phyloP scores from a whole-genome alignment of 148 eudicot genomes.

The Polygonum maritimum region DNA sequence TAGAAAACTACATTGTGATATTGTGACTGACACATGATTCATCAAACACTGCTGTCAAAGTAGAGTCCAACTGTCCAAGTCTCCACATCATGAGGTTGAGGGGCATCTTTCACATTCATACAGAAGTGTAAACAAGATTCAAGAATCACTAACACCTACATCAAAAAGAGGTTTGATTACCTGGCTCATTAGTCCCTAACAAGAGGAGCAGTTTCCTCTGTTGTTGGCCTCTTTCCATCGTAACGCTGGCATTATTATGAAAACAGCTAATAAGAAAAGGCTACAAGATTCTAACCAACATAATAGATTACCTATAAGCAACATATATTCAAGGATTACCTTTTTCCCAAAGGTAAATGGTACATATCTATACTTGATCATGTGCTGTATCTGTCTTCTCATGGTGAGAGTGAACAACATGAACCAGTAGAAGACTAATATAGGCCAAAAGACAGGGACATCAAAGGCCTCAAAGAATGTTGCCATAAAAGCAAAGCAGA shows the following conservation, averaged over 20 bases:
- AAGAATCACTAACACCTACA: background rate
- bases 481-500: slow-evolving; percentile 45
- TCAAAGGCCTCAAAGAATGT: slow-evolving; percentile 48
- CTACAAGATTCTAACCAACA: background rate
- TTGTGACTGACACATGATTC: background rate
- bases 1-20: background rate
- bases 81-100: background rate
- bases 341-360: slow-evolving; percentile 56
- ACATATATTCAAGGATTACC: slow-evolving; percentile 18
- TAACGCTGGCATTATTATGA: slow-evolving; percentile 27
- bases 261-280: background rate
- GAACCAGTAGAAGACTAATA: slow-evolving; percentile 55
- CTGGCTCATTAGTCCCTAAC: slow-evolving; percentile 29
- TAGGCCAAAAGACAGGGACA: slow-evolving; percentile 63
- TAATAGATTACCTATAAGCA: background rate
- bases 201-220: slow-evolving; percentile 27
- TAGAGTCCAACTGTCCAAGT: background rate
- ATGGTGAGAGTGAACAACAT: slow-evolving; percentile 51
- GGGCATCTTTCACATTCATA: slow-evolving; percentile 13
- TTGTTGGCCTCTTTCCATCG: slow-evolving; percentile 21
- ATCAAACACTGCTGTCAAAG: background rate
- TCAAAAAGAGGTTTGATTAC: slow-evolving; percentile 12
- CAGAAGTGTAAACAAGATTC: background rate
- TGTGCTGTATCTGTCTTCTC: slow-evolving; percentile 56
- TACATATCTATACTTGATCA: slow-evolving; percentile 54